Conservation (phyloP, 305 asterid genomes). For the Striga hermonthica region DNA sequence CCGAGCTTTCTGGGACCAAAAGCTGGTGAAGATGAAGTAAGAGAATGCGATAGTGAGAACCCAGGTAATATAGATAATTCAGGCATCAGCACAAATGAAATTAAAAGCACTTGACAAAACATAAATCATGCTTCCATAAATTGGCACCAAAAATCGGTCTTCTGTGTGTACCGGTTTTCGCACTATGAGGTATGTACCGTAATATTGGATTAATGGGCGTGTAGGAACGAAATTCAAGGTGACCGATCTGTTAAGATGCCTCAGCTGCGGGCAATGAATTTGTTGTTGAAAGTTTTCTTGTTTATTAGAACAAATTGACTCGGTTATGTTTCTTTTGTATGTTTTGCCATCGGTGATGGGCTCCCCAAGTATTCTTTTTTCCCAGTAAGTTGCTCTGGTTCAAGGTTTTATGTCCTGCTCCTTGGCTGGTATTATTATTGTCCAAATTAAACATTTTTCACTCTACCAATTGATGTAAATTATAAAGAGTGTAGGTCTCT, state of each 20-base stretch:
- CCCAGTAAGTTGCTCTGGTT: too few species aligned
- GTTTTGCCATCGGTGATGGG: slow-evolving; percentile 19
- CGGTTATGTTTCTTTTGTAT: slow-evolving; percentile 22
- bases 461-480: too few species aligned
- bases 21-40: slow-evolving; percentile 19
- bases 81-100: slow-evolving; percentile 26
- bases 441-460: too few species aligned
- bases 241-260: slow-evolving; percentile 33
- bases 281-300: slow-evolving; percentile 19
- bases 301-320: slow-evolving; percentile 18
- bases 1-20: slow-evolving; percentile 50
- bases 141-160: slow-evolving; percentile 29
- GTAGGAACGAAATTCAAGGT: slow-evolving; percentile 35
- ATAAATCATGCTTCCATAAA: slow-evolving; percentile 27
- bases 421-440: too few species aligned
- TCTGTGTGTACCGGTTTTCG: slow-evolving; percentile 3
- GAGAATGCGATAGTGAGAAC: slow-evolving; percentile 23
- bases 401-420: too few species aligned
- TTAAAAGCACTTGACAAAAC: slow-evolving; percentile 27
- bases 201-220: slow-evolving; percentile 34
- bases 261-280: slow-evolving; percentile 33
- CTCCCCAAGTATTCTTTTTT: too few species aligned
- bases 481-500: too few species aligned
- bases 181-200: slow-evolving; percentile 31
- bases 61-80: slow-evolving; percentile 38